Evolutionary conservation across 176 grass and related monocot species (phyloP), one percentile per base, ranked within the genome.

Genomic region (Secale cereale): DNA sequence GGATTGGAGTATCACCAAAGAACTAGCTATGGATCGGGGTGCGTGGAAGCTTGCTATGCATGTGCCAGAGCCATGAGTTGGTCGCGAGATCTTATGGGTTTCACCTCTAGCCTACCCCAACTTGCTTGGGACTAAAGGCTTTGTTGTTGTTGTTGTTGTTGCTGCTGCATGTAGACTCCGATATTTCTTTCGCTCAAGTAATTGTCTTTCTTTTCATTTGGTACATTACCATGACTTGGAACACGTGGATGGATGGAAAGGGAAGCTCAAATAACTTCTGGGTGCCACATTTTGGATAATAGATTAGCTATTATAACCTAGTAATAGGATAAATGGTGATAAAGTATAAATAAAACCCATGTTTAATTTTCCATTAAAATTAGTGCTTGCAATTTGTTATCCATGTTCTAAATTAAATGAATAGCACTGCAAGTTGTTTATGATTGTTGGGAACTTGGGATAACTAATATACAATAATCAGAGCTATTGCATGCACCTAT

Each of bases 291-390:
- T 66, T 28, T 70, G 19, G 20, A 65, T 31, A 81, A 61, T 78
- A 22, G 15, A 62, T 79, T 6, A 8, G 40, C 3, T 16, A 52
- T 52, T 37, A 36, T 8, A 36, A 80, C 4, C 5, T 15, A 75
- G 8, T 36, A 40, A 73, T 74, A 56, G 12, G 28, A 39, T 70
- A 6, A 77, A 64, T 22, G 3, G 81, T 77, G 37, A 75, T 10
- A 74, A 84, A 29, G 67, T 33, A 73, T 35, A 32, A 73, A 80
- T 68, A 17, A 80, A 74, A 30, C 27, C 14, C 35, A 69, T 61
- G 39, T 29, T 82, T 40, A 4, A 20, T 78, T 71, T 62, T 11
- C 8, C 52, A 37, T 30, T 52, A 19, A 39, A 74, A 56, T 27
- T 56, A 4, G 56, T 46, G 19, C 8, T 74, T 74, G 1, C 69